Conservation (phyloP, 2,329 filamentous ascomycete species). For the Nemania bipapillata region DNA sequence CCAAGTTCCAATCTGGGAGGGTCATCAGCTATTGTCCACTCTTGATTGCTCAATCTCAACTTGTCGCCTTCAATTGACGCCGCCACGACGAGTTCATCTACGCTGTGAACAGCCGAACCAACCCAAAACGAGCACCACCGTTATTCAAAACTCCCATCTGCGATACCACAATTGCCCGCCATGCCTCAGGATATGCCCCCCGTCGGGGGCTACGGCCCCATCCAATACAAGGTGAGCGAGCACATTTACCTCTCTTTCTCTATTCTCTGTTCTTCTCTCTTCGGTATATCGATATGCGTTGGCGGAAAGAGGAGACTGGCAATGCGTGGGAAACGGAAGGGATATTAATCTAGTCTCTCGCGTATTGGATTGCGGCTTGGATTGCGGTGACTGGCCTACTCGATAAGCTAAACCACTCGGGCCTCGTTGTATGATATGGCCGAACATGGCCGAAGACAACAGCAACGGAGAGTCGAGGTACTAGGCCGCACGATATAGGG, state of each 20-base stretch:
- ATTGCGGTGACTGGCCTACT: too few relatives aligned
- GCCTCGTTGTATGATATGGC: too few relatives aligned
- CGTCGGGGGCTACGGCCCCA: conserved; percentile 89
- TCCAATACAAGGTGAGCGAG: conserved; percentile 91
- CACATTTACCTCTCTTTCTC: neutral
- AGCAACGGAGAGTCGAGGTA: neutral
- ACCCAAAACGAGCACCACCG: neutral
- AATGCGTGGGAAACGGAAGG: too few relatives aligned
- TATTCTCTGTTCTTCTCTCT: neutral
- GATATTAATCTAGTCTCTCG: too few relatives aligned
- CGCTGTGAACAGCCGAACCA: neutral
- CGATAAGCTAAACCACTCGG: too few relatives aligned
- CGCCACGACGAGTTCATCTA: conserved; percentile 1
- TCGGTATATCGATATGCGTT: neutral
- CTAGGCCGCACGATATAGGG: neutral
- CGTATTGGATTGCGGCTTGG: too few relatives aligned
- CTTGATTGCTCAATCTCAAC: conserved; percentile 17
- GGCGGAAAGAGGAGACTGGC: neutral
- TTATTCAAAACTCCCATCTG: neutral
- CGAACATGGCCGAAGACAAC: neutral
- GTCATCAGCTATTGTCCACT: conserved; percentile 17
- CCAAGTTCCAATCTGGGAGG: neutral
- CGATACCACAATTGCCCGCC: conserved; percentile 53
- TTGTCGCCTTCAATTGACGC: conserved; percentile 13
- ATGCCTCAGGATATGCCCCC: conserved; percentile 99